Base-by-base conservation (phyloP, 257 asterid genomes). In the Ilex asprella region DNA sequence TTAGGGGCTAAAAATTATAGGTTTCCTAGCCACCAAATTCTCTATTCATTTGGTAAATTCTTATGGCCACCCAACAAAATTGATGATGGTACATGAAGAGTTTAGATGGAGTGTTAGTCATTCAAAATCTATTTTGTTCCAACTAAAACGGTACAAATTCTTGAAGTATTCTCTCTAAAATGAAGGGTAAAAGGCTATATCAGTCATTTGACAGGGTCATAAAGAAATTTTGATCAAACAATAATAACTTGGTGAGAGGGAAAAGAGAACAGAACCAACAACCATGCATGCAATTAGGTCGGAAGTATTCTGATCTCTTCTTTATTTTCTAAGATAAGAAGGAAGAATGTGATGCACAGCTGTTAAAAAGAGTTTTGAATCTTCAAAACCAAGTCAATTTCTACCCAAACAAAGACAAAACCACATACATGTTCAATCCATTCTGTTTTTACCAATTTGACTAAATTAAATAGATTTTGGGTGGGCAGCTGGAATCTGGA, bases 361-460 rank as follows among this genome's bases (percentile, higher is more conserved):
- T 31, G 16, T 56, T 62, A 54, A 47, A 30, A 7, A 59, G 54
- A 12, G 16, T 13, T 47, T 69, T 58, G 41, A 75, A 70, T 75
- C 73, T 66, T 75, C 47, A 70, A 59, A 66, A 67, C 31, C 55
- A 74, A 68, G 75, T 29, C 60, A 69, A 31, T 67, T 35, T 44
- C 63, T 31, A 59, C 27, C 27, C 10, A 5, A 16, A 16, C 39
- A 10, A 49, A 62, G 47, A 16, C 39, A 59, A 39, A 41, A 7
- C 47, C 12, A 11, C 47, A 41, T 41, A 41, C 12, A 41, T 41
- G 1, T 11, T 41, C 7, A 41, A 41, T 41, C 0, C 7, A 11
- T 41, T 41, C 12, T 41, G 7, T 41, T 11, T 41, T 41, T 7
- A 1, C 7, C 47, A 6, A 41, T 6, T 7, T 7, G 47, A 11